phyloP scores from a whole-genome alignment of 306 rosid species.

The Lathyrus aphaca region DNA sequence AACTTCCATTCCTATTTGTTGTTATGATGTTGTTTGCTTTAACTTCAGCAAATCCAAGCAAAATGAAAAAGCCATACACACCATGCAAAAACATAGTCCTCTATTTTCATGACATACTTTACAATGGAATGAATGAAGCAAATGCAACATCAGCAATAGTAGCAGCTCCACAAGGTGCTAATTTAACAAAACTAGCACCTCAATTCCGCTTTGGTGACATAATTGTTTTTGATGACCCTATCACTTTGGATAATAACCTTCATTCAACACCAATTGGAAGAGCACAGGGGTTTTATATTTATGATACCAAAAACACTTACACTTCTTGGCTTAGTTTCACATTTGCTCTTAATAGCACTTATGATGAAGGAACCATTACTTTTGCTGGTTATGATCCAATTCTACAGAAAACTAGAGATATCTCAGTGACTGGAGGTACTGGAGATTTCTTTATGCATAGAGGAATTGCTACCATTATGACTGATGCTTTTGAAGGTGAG shows the following conservation, averaged over 20 bases:
- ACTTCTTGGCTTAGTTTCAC: conserved; percentile 14
- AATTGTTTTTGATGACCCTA: conserved; percentile 72
- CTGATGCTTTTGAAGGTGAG: conserved; percentile 75
- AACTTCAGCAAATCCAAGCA: conserved; percentile 43
- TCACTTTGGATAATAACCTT: conserved; percentile 69
- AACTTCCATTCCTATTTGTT: neutral
- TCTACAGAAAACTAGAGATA: conserved; percentile 58
- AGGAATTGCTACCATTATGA: conserved; percentile 68
- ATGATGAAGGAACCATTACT: conserved; percentile 2
- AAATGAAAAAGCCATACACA: conserved; percentile 14
- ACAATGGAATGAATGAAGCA: conserved; percentile 62
- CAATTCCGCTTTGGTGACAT: conserved; percentile 67
- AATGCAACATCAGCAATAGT: conserved; percentile 82
- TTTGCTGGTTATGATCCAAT: neutral
- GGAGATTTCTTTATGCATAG: conserved; percentile 63
- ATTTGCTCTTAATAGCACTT: neutral
- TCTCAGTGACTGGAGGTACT: conserved; percentile 71
- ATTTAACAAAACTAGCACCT: conserved; percentile 56
- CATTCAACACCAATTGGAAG: conserved; percentile 58
- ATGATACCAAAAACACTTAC: conserved; percentile 7
- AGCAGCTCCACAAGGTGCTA: conserved; percentile 66
- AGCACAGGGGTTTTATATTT: conserved; percentile 7
- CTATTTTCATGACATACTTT: conserved; percentile 69
- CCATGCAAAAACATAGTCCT: conserved; percentile 68
- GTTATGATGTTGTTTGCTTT: conserved; percentile 27